Base-by-base conservation (phyloP, 805 yeast species). In the Lipomyces anomalus region DNA sequence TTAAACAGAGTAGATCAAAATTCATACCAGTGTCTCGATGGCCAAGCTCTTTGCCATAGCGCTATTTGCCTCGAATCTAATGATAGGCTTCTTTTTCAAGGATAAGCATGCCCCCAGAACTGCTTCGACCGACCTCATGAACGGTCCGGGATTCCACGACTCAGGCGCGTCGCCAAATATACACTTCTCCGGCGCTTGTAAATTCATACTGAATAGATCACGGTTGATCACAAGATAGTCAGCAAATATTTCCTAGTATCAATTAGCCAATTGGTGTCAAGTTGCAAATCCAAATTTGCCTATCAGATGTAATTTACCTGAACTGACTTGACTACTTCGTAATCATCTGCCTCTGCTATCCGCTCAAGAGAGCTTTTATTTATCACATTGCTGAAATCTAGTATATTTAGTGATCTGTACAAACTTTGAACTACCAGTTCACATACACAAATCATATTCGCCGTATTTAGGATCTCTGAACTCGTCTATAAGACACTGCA, bases 331-430 rank as follows among this genome's bases (percentile, higher is more conserved):
- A 92, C 83, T 6, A 79, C 78, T 61, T 90, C 97, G 57, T 80
- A 71, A 59, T 85, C 92, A 63, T 92, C 99, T 2, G 85, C 76
- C 63, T 87, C 95, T 0, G 98, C 97, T 38, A 92, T 61, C 41
- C 84, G 72, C 61, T 92, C 99, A 55, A 92, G 64, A 52, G 85
- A 84, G 22, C 80, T 70, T 65, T 90, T 92, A 42, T 78, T 72
- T 24, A 89, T 73, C 13, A 78, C 69, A 61, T 88, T 88, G 61
- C 79, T 83, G 70, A 90, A 87, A 58, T 52, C n/a, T n/a, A n/a
- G n/a, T n/a, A n/a, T n/a, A n/a, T n/a, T n/a, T 46, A 44, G 22
- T 4, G 24, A n/a, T 16, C 37, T 29, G 30, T 13, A 30, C 29
- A 23, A 30, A 11, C 32, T 28, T 11, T 11, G 11, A 11, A 28